Evolutionary conservation across 192 early-diverging fungal species (phyloP).

Genomic region (Backusella luteola): DNA sequence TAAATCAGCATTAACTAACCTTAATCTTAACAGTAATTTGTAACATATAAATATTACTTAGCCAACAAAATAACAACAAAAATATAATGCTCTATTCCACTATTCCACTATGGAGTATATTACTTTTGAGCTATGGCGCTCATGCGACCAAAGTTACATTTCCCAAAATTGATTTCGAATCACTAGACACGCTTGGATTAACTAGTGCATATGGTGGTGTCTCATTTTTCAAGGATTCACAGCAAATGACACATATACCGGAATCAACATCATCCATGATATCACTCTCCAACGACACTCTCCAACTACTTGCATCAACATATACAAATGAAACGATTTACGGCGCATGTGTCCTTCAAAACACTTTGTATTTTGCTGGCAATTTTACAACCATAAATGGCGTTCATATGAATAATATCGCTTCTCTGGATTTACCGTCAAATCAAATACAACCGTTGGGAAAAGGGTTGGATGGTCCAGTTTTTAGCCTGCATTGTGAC

Average conservation of each 20-base stretch:
- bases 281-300: constrained; percentile 21
- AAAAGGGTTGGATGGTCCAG: constrained; percentile 36
- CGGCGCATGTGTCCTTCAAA: constrained; percentile 11
- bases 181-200: constrained; percentile 17
- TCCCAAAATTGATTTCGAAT: constrained; percentile 15
- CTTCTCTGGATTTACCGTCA: constrained; percentile 5
- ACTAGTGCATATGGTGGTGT: constrained; percentile 26
- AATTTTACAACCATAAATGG: constrained; percentile 21
- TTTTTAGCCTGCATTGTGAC: constrained; percentile 33
- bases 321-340: constrained; percentile 24
- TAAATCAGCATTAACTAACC: background rate
- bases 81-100: background rate
- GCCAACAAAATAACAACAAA: background rate
- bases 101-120: background rate
- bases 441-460: constrained; percentile 6
- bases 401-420: constrained; percentile 25
- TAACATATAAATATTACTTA: background rate
- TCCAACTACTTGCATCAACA: constrained; percentile 18
- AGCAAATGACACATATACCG: constrained; percentile 19
- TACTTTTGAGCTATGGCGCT: background rate
- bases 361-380: constrained; percentile 32
- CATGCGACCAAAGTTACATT: constrained; percentile 1
- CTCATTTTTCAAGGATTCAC: constrained; percentile 29
- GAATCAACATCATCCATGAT: constrained; percentile 17
- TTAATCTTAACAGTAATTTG: background rate